These are phyloP conservation scores for Mucor mucedo DNA, from an alignment of 371 early-diverging fungal genomes.

Conservation along the genomic window DNA sequence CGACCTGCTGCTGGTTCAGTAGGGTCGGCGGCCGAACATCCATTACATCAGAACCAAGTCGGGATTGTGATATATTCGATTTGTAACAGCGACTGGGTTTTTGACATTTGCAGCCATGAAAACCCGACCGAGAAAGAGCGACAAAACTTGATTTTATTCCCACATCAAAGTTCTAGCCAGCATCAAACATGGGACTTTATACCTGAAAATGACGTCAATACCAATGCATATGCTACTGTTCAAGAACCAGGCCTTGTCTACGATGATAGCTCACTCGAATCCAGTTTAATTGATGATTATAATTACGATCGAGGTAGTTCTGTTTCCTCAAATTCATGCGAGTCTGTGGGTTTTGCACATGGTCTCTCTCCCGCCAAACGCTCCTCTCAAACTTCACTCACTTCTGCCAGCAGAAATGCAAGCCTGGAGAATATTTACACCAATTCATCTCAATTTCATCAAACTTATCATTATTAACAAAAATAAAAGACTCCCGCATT, in stretches of 20 bases:
- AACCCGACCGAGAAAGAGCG: constrained; percentile 8
- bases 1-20: constrained; percentile 14
- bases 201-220: constrained; percentile 31
- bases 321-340: constrained; percentile 1
- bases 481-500: not conserved
- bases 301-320: not conserved
- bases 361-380: constrained; percentile 44
- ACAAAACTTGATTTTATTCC: constrained; percentile 19
- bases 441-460: not conserved
- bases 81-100: constrained; percentile 47
- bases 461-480: not conserved
- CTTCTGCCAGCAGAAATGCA: not conserved
- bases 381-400: constrained; percentile 17
- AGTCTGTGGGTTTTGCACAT: constrained; percentile 19
- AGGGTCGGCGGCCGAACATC: constrained; percentile 10
- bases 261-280: not conserved
- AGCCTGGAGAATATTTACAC: not conserved
- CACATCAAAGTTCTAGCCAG: constrained; percentile 1
- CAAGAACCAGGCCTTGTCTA: constrained; percentile 22
- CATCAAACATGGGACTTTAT: constrained; percentile 33
- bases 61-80: constrained; percentile 40
- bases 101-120: constrained; percentile 26
- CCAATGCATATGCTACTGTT: constrained; percentile 14
- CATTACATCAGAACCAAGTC: constrained; percentile 8
- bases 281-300: not conserved